These are phyloP conservation scores for Pisolithus albus DNA, from an alignment of 768 basidiomycete species.

Conservation along the genomic window DNA sequence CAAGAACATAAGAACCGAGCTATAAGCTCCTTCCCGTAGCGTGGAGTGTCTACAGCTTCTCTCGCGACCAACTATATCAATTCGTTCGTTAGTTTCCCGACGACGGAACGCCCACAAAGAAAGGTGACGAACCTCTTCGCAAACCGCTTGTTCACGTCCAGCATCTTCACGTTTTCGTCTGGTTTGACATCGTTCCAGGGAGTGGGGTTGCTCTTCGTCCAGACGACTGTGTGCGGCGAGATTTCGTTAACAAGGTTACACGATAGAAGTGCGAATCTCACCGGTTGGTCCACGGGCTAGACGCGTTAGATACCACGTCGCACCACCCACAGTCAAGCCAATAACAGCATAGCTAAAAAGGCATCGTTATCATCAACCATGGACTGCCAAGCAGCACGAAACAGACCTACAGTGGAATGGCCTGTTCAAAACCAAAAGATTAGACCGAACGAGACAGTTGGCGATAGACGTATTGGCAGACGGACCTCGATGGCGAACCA, in stretches of 20 bases:
- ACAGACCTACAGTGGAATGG: constrained; percentile 41
- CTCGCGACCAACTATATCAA: constrained; percentile 60
- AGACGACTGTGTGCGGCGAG: constrained; percentile 39
- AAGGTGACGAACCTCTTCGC: constrained; percentile 44
- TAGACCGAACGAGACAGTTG: neutral
- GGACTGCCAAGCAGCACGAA: constrained; percentile 3
- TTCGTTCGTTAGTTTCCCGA: constrained; percentile 2
- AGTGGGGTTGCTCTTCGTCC: constrained; percentile 69
- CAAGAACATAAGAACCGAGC: neutral
- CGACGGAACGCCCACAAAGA: neutral
- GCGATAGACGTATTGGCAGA: neutral
- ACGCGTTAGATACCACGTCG: constrained; percentile 59
- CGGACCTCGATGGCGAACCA: constrained; percentile 42
- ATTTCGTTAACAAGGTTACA: constrained; percentile 4
- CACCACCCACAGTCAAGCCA: constrained; percentile 47
- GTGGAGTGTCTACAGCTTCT: constrained; percentile 47
- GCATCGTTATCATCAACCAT: neutral
- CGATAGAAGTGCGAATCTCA: constrained; percentile 23
- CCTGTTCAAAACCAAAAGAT: constrained; percentile 24
- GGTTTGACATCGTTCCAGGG: constrained; percentile 84
- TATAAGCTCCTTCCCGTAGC: neutral
- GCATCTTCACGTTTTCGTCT: constrained; percentile 67
- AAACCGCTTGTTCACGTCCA: constrained; percentile 67
- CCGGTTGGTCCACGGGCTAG: constrained; percentile 52
- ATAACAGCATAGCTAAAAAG: constrained; percentile 40